Evolutionary conservation across 805 yeast genomes (phyloP).

Genomic region (Debaryomyces hansenii): DNA sequence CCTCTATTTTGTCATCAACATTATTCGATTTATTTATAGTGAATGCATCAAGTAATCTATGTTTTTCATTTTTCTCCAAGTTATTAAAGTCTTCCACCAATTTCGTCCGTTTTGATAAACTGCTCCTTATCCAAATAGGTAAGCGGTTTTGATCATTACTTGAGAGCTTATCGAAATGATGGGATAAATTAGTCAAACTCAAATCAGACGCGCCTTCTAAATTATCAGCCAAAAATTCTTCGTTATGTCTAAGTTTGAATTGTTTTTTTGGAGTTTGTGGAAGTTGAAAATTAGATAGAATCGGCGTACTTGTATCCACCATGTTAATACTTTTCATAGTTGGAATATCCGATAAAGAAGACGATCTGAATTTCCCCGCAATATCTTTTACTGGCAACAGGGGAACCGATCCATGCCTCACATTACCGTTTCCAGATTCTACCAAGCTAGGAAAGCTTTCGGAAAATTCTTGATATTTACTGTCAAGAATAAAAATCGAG

Average conservation of each 20-base stretch:
- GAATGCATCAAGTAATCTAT: conserved; percentile 51
- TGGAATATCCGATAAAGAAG: conserved; percentile 16
- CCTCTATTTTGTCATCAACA: conserved; percentile 16
- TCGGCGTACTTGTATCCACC: conserved; percentile 25
- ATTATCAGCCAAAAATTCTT: conserved; percentile 38
- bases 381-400: background rate
- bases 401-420: background rate
- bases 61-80: conserved; percentile 70
- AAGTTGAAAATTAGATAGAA: conserved; percentile 52
- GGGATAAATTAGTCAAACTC: conserved; percentile 4
- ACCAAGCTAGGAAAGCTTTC: conserved; percentile 16
- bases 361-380: conserved; percentile 13
- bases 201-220: conserved; percentile 8
- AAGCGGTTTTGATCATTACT: conserved; percentile 43
- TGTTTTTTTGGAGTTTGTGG: conserved; percentile 40
- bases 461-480: conserved; percentile 41
- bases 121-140: conserved; percentile 31
- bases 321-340: conserved; percentile 5
- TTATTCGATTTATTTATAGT: conserved; percentile 10
- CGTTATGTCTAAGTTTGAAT: conserved; percentile 51
- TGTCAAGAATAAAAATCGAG: conserved; percentile 38
- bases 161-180: conserved; percentile 15
- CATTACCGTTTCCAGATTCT: conserved; percentile 16
- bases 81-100: conserved; percentile 49
- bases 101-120: conserved; percentile 13